Percentiles rank a stretch among this genome's conserved stretches.
Conservation (phyloP, 2,329 filamentous ascomycete species). For the Xylariomycetidae sp. region DNA sequence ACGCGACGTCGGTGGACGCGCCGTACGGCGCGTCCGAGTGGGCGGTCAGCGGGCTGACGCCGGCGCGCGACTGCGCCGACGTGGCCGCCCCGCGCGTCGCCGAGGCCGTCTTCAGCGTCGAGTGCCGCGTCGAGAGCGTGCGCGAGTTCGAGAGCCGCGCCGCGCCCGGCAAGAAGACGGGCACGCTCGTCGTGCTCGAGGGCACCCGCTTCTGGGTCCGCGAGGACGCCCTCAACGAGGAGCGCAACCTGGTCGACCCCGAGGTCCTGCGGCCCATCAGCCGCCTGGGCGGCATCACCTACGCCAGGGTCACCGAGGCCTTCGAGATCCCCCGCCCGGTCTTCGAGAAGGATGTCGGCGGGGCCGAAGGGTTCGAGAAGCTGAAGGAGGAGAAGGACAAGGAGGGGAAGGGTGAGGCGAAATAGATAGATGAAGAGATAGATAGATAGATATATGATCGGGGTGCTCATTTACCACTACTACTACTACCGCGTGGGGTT, state of each 20-base stretch:
- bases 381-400: constrained; percentile 43
- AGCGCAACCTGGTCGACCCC: constrained; percentile 69
- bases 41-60: constrained; percentile 71
- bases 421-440: constrained; percentile 1
- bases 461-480: too few relatives aligned
- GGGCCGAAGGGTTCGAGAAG: constrained; percentile 52
- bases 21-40: constrained; percentile 77
- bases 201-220: constrained; percentile 84
- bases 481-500: too few relatives aligned
- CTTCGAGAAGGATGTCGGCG: constrained; percentile 45
- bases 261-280: constrained; percentile 71
- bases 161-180: constrained; percentile 68
- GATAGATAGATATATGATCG: too few relatives aligned
- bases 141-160: constrained; percentile 73
- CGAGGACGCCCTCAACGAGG: constrained; percentile 81
- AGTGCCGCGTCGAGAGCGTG: constrained; percentile 70
- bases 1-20: constrained; percentile 72
- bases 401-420: constrained; percentile 2
- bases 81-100: constrained; percentile 70
- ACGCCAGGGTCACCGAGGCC: constrained; percentile 64
- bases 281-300: constrained; percentile 82
- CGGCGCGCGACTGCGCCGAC: constrained; percentile 55
- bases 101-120: constrained; percentile 79
- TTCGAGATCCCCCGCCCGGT: constrained; percentile 66
- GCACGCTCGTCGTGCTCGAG: constrained; percentile 72